Conservation (phyloP, 2,329 filamentous ascomycete species). For the Verticillium tricorpus region DNA sequence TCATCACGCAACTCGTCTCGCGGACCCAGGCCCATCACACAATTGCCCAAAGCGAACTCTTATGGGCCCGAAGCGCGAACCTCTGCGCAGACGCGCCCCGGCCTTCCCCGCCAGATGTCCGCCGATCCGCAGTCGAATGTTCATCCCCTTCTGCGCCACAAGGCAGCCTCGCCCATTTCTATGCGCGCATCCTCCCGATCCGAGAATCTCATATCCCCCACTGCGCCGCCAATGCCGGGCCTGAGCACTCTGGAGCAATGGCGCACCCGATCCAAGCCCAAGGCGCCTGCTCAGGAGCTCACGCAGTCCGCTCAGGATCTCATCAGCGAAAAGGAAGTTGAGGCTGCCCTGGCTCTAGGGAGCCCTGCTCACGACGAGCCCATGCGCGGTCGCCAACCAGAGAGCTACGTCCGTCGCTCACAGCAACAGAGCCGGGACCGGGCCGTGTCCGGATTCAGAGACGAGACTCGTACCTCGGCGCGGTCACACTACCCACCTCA, state of each 20-base stretch:
- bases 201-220: conserved; percentile 21
- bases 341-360: neutral
- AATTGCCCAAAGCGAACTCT: conserved; percentile 5
- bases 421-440: conserved; percentile 12
- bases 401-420: conserved; percentile 11
- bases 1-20: neutral
- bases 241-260: conserved; percentile 27
- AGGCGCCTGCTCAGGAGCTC: neutral
- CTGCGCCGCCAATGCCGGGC: conserved; percentile 23
- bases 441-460: conserved; percentile 9
- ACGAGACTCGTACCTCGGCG: conserved; percentile 9
- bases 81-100: neutral
- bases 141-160: neutral
- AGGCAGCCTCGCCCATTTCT: conserved; percentile 26
- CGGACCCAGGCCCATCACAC: neutral
- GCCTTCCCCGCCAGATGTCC: conserved; percentile 1
- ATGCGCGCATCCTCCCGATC: conserved; percentile 22
- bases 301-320: neutral
- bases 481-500: conserved; percentile 12
- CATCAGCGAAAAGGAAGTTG: conserved; percentile 4
- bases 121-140: neutral
- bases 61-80: conserved; percentile 7
- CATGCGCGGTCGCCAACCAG: conserved; percentile 6
- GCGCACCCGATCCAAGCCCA: conserved; percentile 8
- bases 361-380: neutral